Conservation (phyloP, 768 basidiomycete genomes). For the Phanerochaete carnosa region DNA sequence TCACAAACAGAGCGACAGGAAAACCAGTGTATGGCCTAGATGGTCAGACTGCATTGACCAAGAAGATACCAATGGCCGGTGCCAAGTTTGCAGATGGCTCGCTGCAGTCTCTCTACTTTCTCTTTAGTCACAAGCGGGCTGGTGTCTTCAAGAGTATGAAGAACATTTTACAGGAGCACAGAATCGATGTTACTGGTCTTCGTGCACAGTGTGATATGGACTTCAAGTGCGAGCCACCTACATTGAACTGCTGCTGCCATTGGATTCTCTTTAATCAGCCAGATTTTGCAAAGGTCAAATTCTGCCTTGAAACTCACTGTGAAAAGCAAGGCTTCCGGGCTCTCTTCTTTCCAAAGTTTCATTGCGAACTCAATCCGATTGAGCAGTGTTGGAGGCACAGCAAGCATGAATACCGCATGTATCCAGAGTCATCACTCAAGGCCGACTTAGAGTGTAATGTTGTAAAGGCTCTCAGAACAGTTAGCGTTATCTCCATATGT, state of each 20-base stretch:
- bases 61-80: constrained; percentile 29
- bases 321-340: constrained; percentile 24
- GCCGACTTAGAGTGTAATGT: too few relatives aligned
- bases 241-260: constrained; percentile 30
- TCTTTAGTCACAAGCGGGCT: constrained; percentile 17
- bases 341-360: constrained; percentile 39
- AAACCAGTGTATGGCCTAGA: constrained; percentile 11
- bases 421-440: constrained; percentile 25
- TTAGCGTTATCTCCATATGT: not conserved
- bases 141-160: constrained; percentile 35
- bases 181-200: constrained; percentile 11
- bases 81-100: constrained; percentile 17
- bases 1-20: too few relatives aligned
- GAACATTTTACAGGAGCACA: constrained; percentile 26
- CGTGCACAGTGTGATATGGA: constrained; percentile 26
- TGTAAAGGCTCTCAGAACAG: too few relatives aligned
- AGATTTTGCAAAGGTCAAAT: constrained; percentile 35
- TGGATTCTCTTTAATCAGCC: constrained; percentile 36
- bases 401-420: constrained; percentile 30
- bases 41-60: constrained; percentile 15
- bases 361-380: constrained; percentile 38
- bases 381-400: constrained; percentile 36
- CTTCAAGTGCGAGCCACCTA: constrained; percentile 27
- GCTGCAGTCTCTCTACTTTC: constrained; percentile 26
- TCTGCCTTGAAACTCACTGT: constrained; percentile 29